Percentiles rank a stretch among this genome's conserved stretches.
phyloP scores from a whole-genome alignment of 805 yeast genomes.

The Myxozyma lipomycoides region DNA sequence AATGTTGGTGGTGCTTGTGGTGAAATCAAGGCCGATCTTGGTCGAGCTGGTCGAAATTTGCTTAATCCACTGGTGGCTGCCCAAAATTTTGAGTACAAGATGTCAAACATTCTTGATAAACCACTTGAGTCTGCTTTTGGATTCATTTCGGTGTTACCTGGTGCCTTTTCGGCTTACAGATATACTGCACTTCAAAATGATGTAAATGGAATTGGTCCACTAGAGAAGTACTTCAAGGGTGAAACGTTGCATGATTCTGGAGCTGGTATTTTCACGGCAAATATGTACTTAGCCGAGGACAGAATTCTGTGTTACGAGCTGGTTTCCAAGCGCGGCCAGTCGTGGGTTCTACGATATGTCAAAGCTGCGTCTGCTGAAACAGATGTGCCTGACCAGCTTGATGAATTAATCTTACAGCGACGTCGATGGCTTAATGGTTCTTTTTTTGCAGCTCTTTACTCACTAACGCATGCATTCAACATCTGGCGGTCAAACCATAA shows the following conservation, averaged over 20 bases:
- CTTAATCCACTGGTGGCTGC: conserved; percentile 90
- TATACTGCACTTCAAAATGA: conserved; percentile 68
- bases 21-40: conserved; percentile 83
- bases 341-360: conserved; percentile 81
- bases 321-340: conserved; percentile 71
- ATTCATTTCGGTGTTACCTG: conserved; percentile 89
- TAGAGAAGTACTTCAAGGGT: conserved; percentile 88
- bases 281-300: conserved; percentile 97
- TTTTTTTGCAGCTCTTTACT: conserved; percentile 87
- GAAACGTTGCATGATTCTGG: conserved; percentile 70
- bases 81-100: conserved; percentile 92
- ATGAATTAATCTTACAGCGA: conserved; percentile 86
- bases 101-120: conserved; percentile 89
- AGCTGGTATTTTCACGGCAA: conserved; percentile 83
- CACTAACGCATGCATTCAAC: conserved; percentile 69
- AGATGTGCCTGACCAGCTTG: conserved; percentile 82
- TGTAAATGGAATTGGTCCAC: conserved; percentile 73
- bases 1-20: conserved; percentile 98
- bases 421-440: conserved; percentile 97
- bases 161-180: conserved; percentile 94
- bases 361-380: conserved; percentile 88
- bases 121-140: conserved; percentile 96
- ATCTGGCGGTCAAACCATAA: conserved; percentile 77
- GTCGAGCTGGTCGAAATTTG: conserved; percentile 52
- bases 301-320: conserved; percentile 91